Conservation (phyloP, 306 rosid genomes). For the Lithocarpus polystachyus region DNA sequence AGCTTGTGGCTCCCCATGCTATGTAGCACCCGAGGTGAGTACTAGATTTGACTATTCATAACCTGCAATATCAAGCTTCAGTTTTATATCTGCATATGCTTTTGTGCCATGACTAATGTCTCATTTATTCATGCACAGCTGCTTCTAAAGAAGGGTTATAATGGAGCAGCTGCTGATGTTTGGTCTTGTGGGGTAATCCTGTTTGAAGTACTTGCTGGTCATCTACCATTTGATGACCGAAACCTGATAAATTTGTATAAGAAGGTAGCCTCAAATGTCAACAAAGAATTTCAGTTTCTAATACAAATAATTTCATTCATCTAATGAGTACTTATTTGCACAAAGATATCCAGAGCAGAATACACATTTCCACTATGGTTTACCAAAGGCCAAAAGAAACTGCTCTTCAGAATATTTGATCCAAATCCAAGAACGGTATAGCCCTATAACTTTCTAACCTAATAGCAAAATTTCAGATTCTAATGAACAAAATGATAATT, state of each 20-base stretch:
- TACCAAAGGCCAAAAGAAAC: slow-evolving; percentile 54
- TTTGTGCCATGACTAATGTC: background rate
- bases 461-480: background rate
- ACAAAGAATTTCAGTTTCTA: background rate
- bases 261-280: slow-evolving; percentile 45
- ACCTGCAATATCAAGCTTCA: background rate
- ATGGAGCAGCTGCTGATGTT: slow-evolving; percentile 82
- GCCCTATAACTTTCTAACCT: slow-evolving; percentile 4
- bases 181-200: slow-evolving; percentile 93
- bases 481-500: background rate
- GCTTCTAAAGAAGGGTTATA: slow-evolving; percentile 50
- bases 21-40: slow-evolving; percentile 83
- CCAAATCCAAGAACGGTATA: slow-evolving; percentile 52
- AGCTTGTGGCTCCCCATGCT: slow-evolving; percentile 80
- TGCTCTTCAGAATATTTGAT: slow-evolving; percentile 57
- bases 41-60: background rate
- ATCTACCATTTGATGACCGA: slow-evolving; percentile 68
- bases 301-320: slow-evolving; percentile 12
- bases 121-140: slow-evolving; percentile 36
- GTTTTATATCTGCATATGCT: background rate
- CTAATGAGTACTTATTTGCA: slow-evolving; percentile 22
- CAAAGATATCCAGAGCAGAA: slow-evolving; percentile 64
- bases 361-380: slow-evolving; percentile 63
- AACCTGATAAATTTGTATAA: slow-evolving; percentile 53
- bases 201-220: slow-evolving; percentile 68